Conservation (phyloP, 139 green algal species). For the Prasinococcaceae sp. region DNA sequence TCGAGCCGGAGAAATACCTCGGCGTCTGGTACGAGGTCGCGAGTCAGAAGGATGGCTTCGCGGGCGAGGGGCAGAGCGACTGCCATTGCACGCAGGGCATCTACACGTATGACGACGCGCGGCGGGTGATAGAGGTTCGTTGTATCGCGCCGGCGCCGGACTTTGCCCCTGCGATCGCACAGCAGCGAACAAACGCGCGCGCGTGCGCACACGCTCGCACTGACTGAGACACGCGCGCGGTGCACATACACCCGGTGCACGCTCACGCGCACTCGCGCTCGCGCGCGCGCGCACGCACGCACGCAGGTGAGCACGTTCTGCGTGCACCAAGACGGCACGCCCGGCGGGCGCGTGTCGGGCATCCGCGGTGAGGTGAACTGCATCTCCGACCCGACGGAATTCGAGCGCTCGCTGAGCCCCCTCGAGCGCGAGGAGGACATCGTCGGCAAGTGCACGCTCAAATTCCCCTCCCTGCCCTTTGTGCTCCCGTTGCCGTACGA, state of each 20-base stretch:
- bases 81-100: slow-evolving; percentile 38
- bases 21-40: slow-evolving; percentile 33
- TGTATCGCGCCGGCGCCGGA: too few relatives aligned
- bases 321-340: slow-evolving; percentile 30
- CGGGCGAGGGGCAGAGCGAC: slow-evolving; percentile 29
- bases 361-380: slow-evolving; percentile 29
- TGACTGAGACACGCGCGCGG: too few relatives aligned
- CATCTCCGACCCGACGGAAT: slow-evolving; percentile 5
- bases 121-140: neutral
- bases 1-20: slow-evolving; percentile 18
- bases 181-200: too few relatives aligned
- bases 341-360: slow-evolving; percentile 24
- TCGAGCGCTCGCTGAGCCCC: neutral
- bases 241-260: too few relatives aligned
- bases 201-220: too few relatives aligned
- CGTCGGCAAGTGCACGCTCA: slow-evolving; percentile 26
- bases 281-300: too few relatives aligned
- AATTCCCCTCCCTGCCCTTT: slow-evolving; percentile 35
- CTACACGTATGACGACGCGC: slow-evolving; percentile 17
- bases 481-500: slow-evolving; percentile 30
- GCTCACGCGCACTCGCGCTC: too few relatives aligned
- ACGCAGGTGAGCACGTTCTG: slow-evolving; percentile 34
- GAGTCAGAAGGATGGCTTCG: slow-evolving; percentile 29
- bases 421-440: slow-evolving; percentile 20
- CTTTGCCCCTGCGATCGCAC: too few relatives aligned